A percentile compares a stretch with the other conserved stretches of the same genome.
Conservation (phyloP, 2,329 filamentous ascomycete genomes). For the Macrophomina phaseolina region DNA sequence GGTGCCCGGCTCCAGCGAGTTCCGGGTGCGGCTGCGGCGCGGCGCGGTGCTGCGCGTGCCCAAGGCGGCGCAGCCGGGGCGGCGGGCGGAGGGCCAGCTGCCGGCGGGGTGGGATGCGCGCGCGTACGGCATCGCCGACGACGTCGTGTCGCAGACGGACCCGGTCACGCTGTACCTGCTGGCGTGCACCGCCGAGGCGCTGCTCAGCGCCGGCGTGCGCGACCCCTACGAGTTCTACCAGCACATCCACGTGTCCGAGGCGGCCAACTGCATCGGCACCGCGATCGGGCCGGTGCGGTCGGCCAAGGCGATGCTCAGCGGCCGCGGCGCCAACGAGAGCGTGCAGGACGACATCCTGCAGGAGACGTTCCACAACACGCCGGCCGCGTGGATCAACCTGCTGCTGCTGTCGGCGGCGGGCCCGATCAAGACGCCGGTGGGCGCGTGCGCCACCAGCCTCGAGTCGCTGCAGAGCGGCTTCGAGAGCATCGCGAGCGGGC, state of each 20-base stretch:
- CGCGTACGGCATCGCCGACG: constrained; percentile 45
- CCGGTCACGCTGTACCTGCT: constrained; percentile 43
- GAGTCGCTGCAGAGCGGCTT: constrained; percentile 45
- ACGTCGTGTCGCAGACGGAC: constrained; percentile 46
- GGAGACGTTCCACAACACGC: constrained; percentile 47
- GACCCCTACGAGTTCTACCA: constrained; percentile 41
- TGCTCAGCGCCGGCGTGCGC: constrained; percentile 43
- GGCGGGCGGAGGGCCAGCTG: constrained; percentile 42
- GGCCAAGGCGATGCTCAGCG: constrained; percentile 38
- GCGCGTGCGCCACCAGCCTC: constrained; percentile 47
- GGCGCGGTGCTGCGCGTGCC: constrained; percentile 43
- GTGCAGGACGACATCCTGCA: constrained; percentile 44
- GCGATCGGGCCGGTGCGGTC: constrained; percentile 39
- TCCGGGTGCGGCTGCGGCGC: constrained; percentile 35
- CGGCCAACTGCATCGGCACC: constrained; percentile 45
- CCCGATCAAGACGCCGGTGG: constrained; percentile 45
- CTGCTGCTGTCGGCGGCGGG: constrained; percentile 44
- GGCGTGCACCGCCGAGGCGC: constrained; percentile 41
- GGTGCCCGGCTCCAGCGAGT: background rate
- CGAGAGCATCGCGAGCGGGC: constrained; percentile 42
- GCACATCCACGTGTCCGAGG: constrained; percentile 45
- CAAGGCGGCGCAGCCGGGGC: constrained; percentile 37
- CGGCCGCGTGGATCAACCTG: constrained; percentile 50
- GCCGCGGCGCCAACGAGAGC: constrained; percentile 38
- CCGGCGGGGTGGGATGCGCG: constrained; percentile 44